Percentiles rank a stretch among this genome's conserved stretches.
These are phyloP conservation scores for Talaromyces thailandensis DNA, from an alignment of 495 filamentous ascomycete genomes.

Conservation along the genomic window DNA sequence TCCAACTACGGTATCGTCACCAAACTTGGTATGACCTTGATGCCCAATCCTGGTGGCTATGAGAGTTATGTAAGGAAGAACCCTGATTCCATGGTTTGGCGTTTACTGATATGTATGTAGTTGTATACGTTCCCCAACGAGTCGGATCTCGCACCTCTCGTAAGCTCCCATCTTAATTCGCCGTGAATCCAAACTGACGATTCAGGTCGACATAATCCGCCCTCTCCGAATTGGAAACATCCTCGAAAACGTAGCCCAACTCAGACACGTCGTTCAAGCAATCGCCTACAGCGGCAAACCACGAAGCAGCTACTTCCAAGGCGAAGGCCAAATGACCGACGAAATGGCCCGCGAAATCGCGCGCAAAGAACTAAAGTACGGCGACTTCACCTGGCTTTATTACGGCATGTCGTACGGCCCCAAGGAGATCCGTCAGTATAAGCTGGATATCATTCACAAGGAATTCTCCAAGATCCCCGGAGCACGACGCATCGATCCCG, in stretches of 20 bases:
- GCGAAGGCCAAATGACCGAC: slow-evolving; percentile 23
- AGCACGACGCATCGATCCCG: slow-evolving; percentile 31
- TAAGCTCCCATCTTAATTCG: background rate
- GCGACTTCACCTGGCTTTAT: slow-evolving; percentile 8
- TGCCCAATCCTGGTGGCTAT: slow-evolving; percentile 36
- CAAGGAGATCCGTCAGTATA: slow-evolving; percentile 26
- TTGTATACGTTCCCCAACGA: slow-evolving; percentile 44
- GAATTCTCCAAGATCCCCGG: slow-evolving; percentile 38
- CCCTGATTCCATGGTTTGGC: background rate
- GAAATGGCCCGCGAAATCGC: slow-evolving; percentile 20
- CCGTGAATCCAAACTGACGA: background rate
- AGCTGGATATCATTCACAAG: slow-evolving; percentile 37
- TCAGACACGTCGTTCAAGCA: slow-evolving; percentile 38
- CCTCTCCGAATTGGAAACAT: slow-evolving; percentile 41
- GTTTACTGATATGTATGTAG: slow-evolving; percentile 14
- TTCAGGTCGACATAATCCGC: slow-evolving; percentile 38
- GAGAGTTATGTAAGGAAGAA: slow-evolving; percentile 1
- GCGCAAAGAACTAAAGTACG: slow-evolving; percentile 22
- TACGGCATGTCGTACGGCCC: slow-evolving; percentile 24
- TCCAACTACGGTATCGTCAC: slow-evolving; percentile 49
- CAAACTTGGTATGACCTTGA: slow-evolving; percentile 50
- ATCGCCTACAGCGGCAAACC: slow-evolving; percentile 30
- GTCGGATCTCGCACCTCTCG: slow-evolving; percentile 36
- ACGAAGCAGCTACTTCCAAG: slow-evolving; percentile 26
- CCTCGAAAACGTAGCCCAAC: slow-evolving; percentile 42